Evolutionary conservation across 441 rosid species (phyloP), one percentile per base, ranked within the genome.

Genomic region (Pelargonium cotyledonis): DNA sequence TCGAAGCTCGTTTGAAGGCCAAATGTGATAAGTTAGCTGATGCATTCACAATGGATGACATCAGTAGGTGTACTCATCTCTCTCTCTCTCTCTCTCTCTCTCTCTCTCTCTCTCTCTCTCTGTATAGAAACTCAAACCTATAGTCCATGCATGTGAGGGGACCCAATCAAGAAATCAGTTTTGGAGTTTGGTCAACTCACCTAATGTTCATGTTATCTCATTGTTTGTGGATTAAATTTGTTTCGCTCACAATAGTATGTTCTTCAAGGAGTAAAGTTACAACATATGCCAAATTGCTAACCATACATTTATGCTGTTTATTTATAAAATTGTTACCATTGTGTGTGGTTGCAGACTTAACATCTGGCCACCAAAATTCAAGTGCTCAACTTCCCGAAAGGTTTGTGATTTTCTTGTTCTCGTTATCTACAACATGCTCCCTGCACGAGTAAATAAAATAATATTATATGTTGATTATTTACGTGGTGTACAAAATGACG

Each of bases 341-440:
- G 31, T 58, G 29, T 71, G 65, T 58, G 41, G 26, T 68, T 84
- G 72, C 89, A 94, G 97, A 94, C 75, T 81, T 84, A 63, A 83
- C 89, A 61, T 80, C 90, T 70, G 85, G 83, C 79, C 80, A 67
- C 78, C 92, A 85, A 76, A 84, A 81, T 72, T 87, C 89, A 71
- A 83, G 84, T 74, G 85, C 96, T 68, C 85, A 92, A 65, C 91
- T 94, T 74, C 97, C 96, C 69, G 97, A 91, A 82, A 94, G 99
- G 97, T 91, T 80, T 70, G 81, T 65, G 67, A 65, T 64, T 63
- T 3, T 14, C 46, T 72, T 38, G 73, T 9, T 71, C 68, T 18
- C 49, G 69, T 43, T 62, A 68, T 41, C 61, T 44, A 16, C 29
- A 49, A 43, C 18, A 63, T 5, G 1, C 18, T 53, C 60, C 23